A percentile compares a stretch with the other conserved stretches of the same genome.
Evolutionary conservation across 1,139 yeast genomes (phyloP).

Genomic region (Saccharomyces hybrid): DNA sequence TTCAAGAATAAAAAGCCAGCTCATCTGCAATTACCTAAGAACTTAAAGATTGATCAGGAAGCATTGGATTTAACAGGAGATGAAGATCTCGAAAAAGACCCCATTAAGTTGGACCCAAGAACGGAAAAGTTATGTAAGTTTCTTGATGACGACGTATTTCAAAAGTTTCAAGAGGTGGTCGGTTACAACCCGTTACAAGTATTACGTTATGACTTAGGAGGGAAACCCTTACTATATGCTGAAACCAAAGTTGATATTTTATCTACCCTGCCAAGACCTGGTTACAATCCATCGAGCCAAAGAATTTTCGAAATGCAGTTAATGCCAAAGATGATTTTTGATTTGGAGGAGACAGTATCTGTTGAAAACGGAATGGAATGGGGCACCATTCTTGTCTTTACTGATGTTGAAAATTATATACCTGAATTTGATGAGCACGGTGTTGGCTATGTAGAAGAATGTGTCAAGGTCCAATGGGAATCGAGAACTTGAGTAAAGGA

Average conservation of each 20-base stretch:
- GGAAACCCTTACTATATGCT: conserved; percentile 65
- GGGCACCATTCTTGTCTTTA: conserved; percentile 87
- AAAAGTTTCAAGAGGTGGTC: conserved; percentile 63
- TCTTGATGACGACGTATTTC: conserved; percentile 71
- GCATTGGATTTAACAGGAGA: conserved; percentile 29
- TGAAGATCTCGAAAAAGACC: conserved; percentile 24
- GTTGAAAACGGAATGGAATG: conserved; percentile 85
- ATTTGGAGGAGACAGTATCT: conserved; percentile 51
- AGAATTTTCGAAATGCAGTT: conserved; percentile 78
- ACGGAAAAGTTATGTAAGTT: conserved; percentile 36
- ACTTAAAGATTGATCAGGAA: conserved; percentile 30
- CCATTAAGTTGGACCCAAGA: conserved; percentile 32
- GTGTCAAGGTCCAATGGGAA: conserved; percentile 97
- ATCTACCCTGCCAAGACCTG: conserved; percentile 28
- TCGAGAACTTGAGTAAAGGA: conserved; percentile 12
- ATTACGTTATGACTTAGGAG: conserved; percentile 70
- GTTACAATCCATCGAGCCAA: conserved; percentile 51
- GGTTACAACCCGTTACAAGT: conserved; percentile 82
- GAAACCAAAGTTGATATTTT: conserved; percentile 36
- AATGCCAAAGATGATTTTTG: conserved; percentile 88
- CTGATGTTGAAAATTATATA: conserved; percentile 64
- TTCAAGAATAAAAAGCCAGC: conserved; percentile 43
- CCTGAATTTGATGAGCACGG: conserved; percentile 53
- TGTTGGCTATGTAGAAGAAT: conserved; percentile 82
- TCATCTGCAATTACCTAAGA: conserved; percentile 37